Conservation (phyloP, 495 filamentous ascomycete species). For the Daldinia decipiens region DNA sequence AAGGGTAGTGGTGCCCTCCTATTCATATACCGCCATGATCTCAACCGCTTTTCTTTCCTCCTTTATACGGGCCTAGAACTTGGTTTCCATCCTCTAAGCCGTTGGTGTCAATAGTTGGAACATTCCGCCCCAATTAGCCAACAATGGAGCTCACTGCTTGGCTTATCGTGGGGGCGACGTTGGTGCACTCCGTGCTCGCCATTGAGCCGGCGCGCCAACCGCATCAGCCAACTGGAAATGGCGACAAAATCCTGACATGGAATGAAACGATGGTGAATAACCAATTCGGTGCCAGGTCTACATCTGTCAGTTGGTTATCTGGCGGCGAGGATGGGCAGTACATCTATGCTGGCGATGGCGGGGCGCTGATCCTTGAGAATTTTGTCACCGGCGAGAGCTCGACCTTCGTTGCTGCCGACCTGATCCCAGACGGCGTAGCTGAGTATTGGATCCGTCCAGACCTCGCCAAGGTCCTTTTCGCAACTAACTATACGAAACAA, state of each 20-base stretch:
- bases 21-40: constrained; percentile 2
- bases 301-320: constrained; percentile 59
- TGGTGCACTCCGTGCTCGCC: constrained; percentile 40
- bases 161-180: constrained; percentile 29
- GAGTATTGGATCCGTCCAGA: constrained; percentile 54
- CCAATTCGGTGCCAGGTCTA: constrained; percentile 45
- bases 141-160: constrained; percentile 32
- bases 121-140: constrained; percentile 6
- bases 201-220: constrained; percentile 54
- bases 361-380: constrained; percentile 60
- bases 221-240: constrained; percentile 51
- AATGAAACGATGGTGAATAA: constrained; percentile 53
- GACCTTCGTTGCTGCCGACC: constrained; percentile 57
- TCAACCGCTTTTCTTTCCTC: background rate
- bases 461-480: constrained; percentile 60
- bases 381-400: constrained; percentile 58
- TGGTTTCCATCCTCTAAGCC: background rate
- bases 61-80: background rate
- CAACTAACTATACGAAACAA: constrained; percentile 65
- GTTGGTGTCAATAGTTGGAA: background rate
- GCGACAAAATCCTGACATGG: constrained; percentile 56
- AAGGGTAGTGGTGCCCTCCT: background rate
- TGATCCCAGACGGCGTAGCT: constrained; percentile 46
- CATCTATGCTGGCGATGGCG: constrained; percentile 55
- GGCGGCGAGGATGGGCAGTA: constrained; percentile 58